phyloP scores from a whole-genome alignment of 371 early-diverging fungal genomes.

The Mortierella sp. region DNA sequence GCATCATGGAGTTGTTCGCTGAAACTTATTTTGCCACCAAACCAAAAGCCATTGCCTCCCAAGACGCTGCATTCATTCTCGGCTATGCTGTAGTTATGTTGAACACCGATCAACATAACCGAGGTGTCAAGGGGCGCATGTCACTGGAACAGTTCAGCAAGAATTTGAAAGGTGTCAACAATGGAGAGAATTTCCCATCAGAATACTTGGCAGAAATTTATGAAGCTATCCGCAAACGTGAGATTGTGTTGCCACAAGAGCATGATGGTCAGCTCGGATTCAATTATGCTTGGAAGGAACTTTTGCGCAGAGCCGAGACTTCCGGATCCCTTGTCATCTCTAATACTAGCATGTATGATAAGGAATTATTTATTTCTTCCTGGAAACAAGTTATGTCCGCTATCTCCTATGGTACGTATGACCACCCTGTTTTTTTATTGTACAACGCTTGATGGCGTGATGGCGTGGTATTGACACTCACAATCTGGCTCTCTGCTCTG shows the following conservation, averaged over 20 bases:
- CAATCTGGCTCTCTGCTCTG: constrained; percentile 37
- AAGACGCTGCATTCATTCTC: constrained; percentile 85
- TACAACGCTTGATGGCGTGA: background rate
- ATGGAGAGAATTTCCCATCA: constrained; percentile 73
- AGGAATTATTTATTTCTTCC: constrained; percentile 71
- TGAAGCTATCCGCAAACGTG: constrained; percentile 80
- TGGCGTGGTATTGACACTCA: background rate
- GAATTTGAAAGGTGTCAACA: constrained; percentile 86
- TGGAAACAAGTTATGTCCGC: constrained; percentile 76
- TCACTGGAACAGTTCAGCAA: constrained; percentile 86
- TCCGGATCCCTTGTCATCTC: constrained; percentile 65
- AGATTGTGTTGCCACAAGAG: constrained; percentile 92
- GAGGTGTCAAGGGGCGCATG: constrained; percentile 83
- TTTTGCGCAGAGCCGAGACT: constrained; percentile 69
- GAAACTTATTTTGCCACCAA: constrained; percentile 77
- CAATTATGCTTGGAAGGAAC: constrained; percentile 94
- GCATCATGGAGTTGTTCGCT: constrained; percentile 91
- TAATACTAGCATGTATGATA: constrained; percentile 70
- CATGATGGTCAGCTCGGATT: constrained; percentile 95
- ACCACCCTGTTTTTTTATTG: background rate
- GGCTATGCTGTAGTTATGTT: constrained; percentile 93
- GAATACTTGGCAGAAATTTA: constrained; percentile 87
- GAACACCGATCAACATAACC: constrained; percentile 96
- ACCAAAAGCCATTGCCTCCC: constrained; percentile 73
- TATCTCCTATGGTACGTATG: constrained; percentile 72